Evolutionary conservation across 192 early-diverging fungal genomes (phyloP), one percentile per base, ranked within the genome.

Genomic region (Thamnidium elegans): DNA sequence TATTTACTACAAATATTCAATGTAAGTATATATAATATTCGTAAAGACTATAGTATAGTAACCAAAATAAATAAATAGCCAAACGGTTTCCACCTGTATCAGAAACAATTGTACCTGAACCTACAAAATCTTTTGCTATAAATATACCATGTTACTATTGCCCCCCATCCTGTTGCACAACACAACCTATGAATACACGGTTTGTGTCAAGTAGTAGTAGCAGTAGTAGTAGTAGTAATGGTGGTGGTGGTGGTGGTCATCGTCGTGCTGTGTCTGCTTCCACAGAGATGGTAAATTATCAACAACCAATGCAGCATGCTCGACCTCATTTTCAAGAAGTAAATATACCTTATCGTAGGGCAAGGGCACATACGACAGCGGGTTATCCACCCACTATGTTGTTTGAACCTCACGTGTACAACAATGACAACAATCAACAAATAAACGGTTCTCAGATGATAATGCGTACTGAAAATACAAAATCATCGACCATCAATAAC

Each of bases 371-470:
- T 39, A 64, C 63, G 4, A 64, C 63, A 39, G 52, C 63, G 9
- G 63, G 63, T 7, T 64, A 64, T n/a, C 63, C 63, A 43, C 58
- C 58, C 21, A 59, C 58, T 10, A 45, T 59, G 58, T 9, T 59
- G 43, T 45, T 26, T 44, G 32, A 59, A 4, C 55, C 31, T 9
- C 55, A 36, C 32, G 17, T 50, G 19, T 52, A 26, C 48, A 39
- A 21, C 56, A 61, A 46, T 39, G 36, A 39, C 36, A 39, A 39
- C 36, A 56, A 31, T 36, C 31, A 56, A 56, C 55, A 56, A 56
- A 11, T 7, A 36, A 14, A 26, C 14, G 31, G n/a, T 39, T 39
- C n/a, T 36, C 55, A 56, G 32, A 56, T 34, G n/a, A 43, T 44
- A 20, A 59, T 59, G 1, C 50, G 15, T 19, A 54, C 19, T 7